Evolutionary conservation across 2,329 filamentous ascomycete species (phyloP).

Genomic region (Diplodia intermedia): DNA sequence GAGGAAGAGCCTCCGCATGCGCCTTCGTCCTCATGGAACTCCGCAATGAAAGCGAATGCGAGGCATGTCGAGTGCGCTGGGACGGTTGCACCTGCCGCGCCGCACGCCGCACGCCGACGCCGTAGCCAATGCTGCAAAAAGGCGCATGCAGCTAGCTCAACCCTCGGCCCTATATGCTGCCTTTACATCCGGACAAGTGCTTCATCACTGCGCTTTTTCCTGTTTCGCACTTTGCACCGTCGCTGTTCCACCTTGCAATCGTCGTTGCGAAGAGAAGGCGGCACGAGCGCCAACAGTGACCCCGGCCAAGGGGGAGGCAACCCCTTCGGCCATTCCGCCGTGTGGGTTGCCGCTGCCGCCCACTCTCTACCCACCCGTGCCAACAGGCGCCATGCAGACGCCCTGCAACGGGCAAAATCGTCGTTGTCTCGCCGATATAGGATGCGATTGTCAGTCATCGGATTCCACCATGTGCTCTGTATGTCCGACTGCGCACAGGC

Average conservation of each 20-base stretch:
- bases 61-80: not conserved
- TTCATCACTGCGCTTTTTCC: not conserved
- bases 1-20: not conserved
- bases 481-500: constrained; percentile 15
- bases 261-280: too few relatives aligned
- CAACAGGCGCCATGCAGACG: not conserved
- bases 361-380: constrained; percentile 2
- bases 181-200: constrained; percentile 14
- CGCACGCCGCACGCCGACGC: not conserved
- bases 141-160: not conserved
- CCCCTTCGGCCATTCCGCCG: constrained; percentile 2
- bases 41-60: not conserved
- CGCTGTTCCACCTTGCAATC: not conserved
- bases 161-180: constrained; percentile 7
- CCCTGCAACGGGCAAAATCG: not conserved
- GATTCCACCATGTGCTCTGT: constrained; percentile 2
- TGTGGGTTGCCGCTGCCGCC: not conserved
- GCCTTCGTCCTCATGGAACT: not conserved
- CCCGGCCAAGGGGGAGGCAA: constrained; percentile 11
- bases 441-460: constrained; percentile 15
- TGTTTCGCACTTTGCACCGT: not conserved
- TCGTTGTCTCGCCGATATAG: not conserved
- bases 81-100: not conserved
- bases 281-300: not conserved
- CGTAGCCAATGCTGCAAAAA: not conserved